Evolutionary conservation across 495 filamentous ascomycete genomes (phyloP), one percentile per base, ranked within the genome.

Genomic region (Cladorrhinum samala): DNA sequence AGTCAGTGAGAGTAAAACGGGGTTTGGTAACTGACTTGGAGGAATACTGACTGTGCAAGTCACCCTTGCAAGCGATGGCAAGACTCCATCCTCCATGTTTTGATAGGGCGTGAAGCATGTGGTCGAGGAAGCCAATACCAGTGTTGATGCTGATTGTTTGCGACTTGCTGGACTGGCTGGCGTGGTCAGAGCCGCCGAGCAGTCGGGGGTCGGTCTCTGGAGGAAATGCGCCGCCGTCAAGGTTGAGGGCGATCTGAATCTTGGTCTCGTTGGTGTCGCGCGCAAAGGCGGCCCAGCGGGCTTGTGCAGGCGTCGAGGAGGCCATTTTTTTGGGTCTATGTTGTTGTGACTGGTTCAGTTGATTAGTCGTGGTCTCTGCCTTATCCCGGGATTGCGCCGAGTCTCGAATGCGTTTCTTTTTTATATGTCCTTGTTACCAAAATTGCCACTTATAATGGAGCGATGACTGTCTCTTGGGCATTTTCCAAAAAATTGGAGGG

Each of bases 61-160:
- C 93, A 16, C 93, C 93, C 67, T 83, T 79, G 62, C 89, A 92
- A 40, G 81, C 75, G 19, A 98, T 71, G 8, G 80, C 80, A 59
- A 98, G 69, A 75, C 84, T 89, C 93, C 91, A 96, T 16, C 92
- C 92, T 0, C 87, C 83, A 70, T 98, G 93, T 68, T 98, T 97
- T 1, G 93, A 87, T 37, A 96, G 81, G 23, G 93, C 93, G 67
- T 98, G 93, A 46, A 98, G 77, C 93, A 98, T 97, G 75, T 98
- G 93, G 74, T 98, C 93, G 27, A 98, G 75, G 71, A 98, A 98
- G n/a, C 93, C 93, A 64, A 98, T 95, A 45, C 93, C 93, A 1
- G 92, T 93, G 77, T 87, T 86, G 52, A 97, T 78, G 66, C 79
- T 83, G 63, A 98, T 95, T 44, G 80, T 80, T 74, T 96, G 94